phyloP scores from a whole-genome alignment of 2,329 filamentous ascomycete genomes.

The Aureobasidium melanogenum region DNA sequence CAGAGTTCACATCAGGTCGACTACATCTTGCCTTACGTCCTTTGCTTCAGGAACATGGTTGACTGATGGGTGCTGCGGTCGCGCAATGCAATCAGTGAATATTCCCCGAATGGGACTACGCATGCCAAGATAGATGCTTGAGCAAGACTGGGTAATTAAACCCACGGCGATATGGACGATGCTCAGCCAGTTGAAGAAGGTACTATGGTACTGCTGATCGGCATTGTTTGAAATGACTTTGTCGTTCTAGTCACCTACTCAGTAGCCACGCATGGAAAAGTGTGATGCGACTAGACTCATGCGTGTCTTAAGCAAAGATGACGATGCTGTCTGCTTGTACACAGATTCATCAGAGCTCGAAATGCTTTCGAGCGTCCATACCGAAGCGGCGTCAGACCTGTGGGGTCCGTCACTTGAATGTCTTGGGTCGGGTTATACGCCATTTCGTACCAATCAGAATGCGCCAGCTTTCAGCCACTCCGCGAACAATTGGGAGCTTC shows the following conservation, averaged over 20 bases:
- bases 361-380: neutral
- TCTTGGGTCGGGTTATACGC: conserved; percentile 6
- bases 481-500: conserved; percentile 3
- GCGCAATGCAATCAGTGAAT: neutral
- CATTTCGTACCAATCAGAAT: conserved; percentile 8
- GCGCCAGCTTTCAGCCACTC: neutral
- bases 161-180: neutral
- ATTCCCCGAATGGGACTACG: neutral
- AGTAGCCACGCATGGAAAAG: neutral
- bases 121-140: neutral
- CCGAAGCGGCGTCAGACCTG: neutral
- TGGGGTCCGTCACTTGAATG: neutral
- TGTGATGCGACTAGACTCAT: neutral
- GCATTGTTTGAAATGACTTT: neutral
- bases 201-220: neutral
- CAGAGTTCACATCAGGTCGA: neutral
- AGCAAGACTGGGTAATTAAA: neutral
- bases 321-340: neutral
- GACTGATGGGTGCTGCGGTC: neutral
- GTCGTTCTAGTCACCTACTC: neutral
- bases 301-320: too few relatives aligned
- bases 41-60: neutral
- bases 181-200: neutral
- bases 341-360: neutral
- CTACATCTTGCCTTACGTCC: neutral